Percentiles rank a stretch among this genome's conserved stretches.
Conservation (phyloP, 2,329 filamentous ascomycete species). For the Fusarium fracticaudum region DNA sequence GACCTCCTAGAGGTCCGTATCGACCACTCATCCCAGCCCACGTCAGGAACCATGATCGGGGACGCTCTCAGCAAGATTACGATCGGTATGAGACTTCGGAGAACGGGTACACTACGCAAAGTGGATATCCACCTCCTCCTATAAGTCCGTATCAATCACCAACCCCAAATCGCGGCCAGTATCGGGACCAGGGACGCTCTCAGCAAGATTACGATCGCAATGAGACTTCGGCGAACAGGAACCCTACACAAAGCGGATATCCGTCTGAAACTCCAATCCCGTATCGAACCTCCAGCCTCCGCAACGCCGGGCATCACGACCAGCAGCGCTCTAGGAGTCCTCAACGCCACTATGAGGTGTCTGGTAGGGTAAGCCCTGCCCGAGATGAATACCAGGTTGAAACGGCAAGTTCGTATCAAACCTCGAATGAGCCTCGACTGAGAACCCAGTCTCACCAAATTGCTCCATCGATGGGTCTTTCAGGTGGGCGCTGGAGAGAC, state of each 20-base stretch:
- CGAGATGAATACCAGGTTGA: neutral
- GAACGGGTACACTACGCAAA: too few relatives aligned
- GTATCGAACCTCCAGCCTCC: neutral
- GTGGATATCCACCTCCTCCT: too few relatives aligned
- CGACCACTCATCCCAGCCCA: neutral
- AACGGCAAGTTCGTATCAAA: neutral
- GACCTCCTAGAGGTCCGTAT: neutral
- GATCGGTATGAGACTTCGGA: neutral
- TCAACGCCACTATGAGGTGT: neutral
- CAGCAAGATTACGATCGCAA: too few relatives aligned
- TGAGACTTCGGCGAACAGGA: too few relatives aligned
- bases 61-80: too few relatives aligned
- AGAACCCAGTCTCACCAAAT: neutral
- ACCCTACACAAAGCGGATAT: neutral
- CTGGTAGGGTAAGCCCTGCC: fast-evolving
- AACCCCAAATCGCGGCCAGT: too few relatives aligned
- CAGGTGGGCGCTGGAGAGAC: neutral
- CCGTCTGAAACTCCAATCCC: too few relatives aligned
- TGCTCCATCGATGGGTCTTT: neutral
- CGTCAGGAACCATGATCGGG: neutral
- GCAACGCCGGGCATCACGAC: neutral
- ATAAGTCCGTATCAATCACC: too few relatives aligned
- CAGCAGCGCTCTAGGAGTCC: neutral
- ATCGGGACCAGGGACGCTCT: too few relatives aligned
- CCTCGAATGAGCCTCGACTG: fast-evolving